Percentiles rank a stretch among this genome's conserved stretches.
Conservation (phyloP, 2,329 filamentous ascomycete species). For the Hortaea werneckii region DNA sequence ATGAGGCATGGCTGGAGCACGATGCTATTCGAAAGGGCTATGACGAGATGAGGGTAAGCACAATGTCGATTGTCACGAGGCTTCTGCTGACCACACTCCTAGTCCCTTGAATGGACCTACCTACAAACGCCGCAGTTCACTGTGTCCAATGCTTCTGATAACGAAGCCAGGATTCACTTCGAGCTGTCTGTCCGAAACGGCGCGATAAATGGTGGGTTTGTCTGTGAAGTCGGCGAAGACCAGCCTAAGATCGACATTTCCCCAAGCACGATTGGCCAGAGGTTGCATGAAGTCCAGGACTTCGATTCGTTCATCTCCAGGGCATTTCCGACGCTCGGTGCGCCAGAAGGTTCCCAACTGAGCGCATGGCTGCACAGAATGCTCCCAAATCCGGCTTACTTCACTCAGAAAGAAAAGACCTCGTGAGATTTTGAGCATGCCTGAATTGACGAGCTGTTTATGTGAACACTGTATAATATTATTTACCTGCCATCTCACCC, state of each 20-base stretch:
- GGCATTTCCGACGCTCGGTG: not conserved
- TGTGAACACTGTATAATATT: not conserved
- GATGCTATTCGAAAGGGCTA: slow-evolving; percentile 52
- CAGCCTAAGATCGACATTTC: too few species aligned
- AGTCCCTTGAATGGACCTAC: slow-evolving; percentile 67
- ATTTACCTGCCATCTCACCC: slow-evolving; percentile 25
- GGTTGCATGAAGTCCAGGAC: slow-evolving; percentile 33
- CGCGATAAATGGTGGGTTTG: slow-evolving; percentile 36
- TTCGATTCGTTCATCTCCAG: slow-evolving; percentile 20
- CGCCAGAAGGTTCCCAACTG: too few species aligned
- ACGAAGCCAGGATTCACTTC: slow-evolving; percentile 5
- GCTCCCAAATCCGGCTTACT: not conserved
- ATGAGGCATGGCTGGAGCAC: slow-evolving; percentile 41
- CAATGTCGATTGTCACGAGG: not conserved
- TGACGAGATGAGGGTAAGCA: slow-evolving; percentile 47
- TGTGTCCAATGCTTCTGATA: slow-evolving; percentile 9
- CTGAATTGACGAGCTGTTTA: too few species aligned
- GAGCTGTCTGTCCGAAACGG: slow-evolving; percentile 38
- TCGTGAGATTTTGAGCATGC: too few species aligned
- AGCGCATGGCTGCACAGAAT: not conserved
- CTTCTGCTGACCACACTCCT: slow-evolving; percentile 23
- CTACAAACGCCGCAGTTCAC: slow-evolving; percentile 77
- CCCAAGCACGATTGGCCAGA: not conserved
- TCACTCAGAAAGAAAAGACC: too few species aligned
- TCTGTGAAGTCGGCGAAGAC: too few species aligned